Percentiles rank a stretch among this genome's conserved stretches.
Conservation (phyloP, 345 rosid species). For the Heritiera littoralis region DNA sequence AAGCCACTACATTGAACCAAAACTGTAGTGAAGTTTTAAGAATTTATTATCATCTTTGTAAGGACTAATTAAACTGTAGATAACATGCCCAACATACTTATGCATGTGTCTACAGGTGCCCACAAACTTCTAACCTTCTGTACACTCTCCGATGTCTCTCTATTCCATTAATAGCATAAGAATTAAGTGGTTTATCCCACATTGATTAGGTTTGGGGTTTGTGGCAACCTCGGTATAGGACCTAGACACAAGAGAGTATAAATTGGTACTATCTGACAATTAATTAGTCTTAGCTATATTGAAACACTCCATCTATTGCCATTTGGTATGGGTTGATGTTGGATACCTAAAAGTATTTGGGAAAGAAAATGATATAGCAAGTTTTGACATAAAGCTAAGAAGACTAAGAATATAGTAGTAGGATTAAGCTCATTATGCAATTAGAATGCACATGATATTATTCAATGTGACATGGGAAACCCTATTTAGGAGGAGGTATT, state of each 20-base stretch:
- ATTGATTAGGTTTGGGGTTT: neutral
- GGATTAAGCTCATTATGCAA: neutral
- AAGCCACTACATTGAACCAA: constrained; percentile 3
- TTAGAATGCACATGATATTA: neutral
- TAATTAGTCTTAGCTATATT: neutral
- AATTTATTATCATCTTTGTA: neutral
- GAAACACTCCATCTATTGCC: constrained; percentile 4
- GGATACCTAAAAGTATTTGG: neutral
- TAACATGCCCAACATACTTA: neutral
- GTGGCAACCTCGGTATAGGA: neutral
- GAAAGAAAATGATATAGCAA: neutral
- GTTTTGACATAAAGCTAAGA: neutral
- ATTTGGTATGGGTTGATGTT: neutral
- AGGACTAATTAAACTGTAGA: neutral
- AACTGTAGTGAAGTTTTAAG: neutral
- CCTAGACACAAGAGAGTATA: neutral
- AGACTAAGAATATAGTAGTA: neutral
- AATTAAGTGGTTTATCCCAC: neutral
- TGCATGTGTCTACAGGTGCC: constrained; percentile 9
- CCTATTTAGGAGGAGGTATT: too few species aligned
- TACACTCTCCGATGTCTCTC: neutral
- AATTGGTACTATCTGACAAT: neutral
- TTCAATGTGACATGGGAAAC: neutral
- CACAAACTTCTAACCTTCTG: neutral
- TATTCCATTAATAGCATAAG: neutral